Evolutionary conservation across 2,329 filamentous ascomycete genomes (phyloP), one percentile per base, ranked within the genome.

Genomic region (Penicillium hordei): DNA sequence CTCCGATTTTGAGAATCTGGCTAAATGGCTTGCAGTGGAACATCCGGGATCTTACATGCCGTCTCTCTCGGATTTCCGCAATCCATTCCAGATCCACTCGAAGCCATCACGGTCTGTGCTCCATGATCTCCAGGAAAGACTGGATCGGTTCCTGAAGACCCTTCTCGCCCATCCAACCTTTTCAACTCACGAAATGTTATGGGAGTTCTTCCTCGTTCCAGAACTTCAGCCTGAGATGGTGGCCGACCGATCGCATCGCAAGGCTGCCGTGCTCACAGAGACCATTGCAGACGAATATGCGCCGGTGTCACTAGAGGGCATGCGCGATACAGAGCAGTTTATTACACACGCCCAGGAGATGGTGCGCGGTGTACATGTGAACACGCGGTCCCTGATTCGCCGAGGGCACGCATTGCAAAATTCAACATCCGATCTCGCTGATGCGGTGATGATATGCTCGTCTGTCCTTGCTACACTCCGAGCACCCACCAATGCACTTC

Each of bases 191-290:
- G 94, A 99, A 77, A 91, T 97, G 83, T 83, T 99, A 2, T 99
- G 94, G 95, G 94, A 99, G 68, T 99, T 99, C 77, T 96, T 99
- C 75, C 83, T 99, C 0, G 93, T 99, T 13, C 94, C 94, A 1
- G 94, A 99, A 65, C 86, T 99, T 49, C 91, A 96, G 71, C 84
- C 90, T 0, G 87, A 91, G 21, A 91, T 93, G 85, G 93, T 97
- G 82, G 89, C 90, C 52, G 89, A 96, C 72, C 86, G 94, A 49
- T 96, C 90, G 62, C 86, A 87, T 55, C 86, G 92, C 60, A 99
- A 99, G 76, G 90, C 91, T 4, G 89, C 93, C 72, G 86, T 89
- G 0, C 84, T 93, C 29, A 81, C 85, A 3, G 94, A 99, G 70
- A 93, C 88, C 55, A 88, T 99, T 34, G 85, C 86, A 52, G 94